These are phyloP conservation scores for Leccinum arenicola DNA, from an alignment of 768 basidiomycete genomes.

Conservation along the genomic window DNA sequence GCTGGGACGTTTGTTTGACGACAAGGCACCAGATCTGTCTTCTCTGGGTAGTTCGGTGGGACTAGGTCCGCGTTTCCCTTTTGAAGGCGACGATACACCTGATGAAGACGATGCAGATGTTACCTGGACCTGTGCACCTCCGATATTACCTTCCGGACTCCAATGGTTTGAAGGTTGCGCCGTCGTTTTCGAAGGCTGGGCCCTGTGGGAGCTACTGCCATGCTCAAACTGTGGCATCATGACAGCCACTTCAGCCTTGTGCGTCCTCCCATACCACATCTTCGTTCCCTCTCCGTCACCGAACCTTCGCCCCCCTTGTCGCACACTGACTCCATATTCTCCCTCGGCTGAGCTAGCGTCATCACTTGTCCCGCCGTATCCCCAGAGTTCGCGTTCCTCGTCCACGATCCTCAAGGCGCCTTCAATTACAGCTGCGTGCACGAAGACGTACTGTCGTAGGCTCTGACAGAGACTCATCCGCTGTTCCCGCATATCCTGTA, in stretches of 20 bases:
- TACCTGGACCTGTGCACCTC: conserved; percentile 4
- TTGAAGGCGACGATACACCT: conserved; percentile 33
- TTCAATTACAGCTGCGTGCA: conserved; percentile 82
- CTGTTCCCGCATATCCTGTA: conserved; percentile 95
- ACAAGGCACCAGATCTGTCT: conserved; percentile 52
- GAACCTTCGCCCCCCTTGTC: conserved; percentile 18
- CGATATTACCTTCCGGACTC: conserved; percentile 6
- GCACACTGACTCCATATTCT: conserved; percentile 1
- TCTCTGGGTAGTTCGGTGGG: conserved; percentile 68
- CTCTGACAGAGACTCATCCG: conserved; percentile 97
- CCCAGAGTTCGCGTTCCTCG: conserved; percentile 53
- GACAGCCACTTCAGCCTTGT: conserved; percentile 1
- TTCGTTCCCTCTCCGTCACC: conserved; percentile 13
- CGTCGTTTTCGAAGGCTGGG: conserved; percentile 8
- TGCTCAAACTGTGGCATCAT: conserved; percentile 1
- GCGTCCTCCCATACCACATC: conserved; percentile 1
- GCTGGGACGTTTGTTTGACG: conserved; percentile 65
- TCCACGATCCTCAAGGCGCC: conserved; percentile 76
- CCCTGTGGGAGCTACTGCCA: conserved; percentile 1
- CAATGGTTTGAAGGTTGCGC: background rate
- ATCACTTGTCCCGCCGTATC: conserved; percentile 20
- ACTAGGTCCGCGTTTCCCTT: conserved; percentile 65
- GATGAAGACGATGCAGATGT: conserved; percentile 15
- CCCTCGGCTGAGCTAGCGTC: conserved; percentile 19
- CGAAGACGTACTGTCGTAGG: conserved; percentile 91